These are phyloP conservation scores for Aureobasidium sp. DNA, from an alignment of 2,329 filamentous ascomycete species.

Conservation along the genomic window DNA sequence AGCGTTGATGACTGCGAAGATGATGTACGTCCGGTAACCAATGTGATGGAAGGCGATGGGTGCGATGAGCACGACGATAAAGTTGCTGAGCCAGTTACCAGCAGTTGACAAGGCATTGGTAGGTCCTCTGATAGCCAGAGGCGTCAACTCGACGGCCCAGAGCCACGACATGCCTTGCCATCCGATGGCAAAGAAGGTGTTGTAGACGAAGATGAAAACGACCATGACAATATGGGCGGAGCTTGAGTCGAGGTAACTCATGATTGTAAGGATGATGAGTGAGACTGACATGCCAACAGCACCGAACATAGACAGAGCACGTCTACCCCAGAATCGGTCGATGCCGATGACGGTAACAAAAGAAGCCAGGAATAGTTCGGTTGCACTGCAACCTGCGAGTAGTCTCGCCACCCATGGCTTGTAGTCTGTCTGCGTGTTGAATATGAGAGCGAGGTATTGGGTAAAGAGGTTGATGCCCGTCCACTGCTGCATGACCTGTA, in stretches of 20 bases:
- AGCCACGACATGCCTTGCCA: slow-evolving; percentile 58
- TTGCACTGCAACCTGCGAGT: slow-evolving; percentile 28
- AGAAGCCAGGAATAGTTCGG: slow-evolving; percentile 47
- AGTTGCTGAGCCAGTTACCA: slow-evolving; percentile 56
- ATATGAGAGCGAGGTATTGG: slow-evolving; percentile 39
- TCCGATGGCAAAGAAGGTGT: slow-evolving; percentile 53
- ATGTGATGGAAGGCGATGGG: slow-evolving; percentile 23
- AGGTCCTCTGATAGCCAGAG: slow-evolving; percentile 51
- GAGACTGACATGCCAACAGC: slow-evolving; percentile 39
- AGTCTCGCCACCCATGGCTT: slow-evolving; percentile 26
- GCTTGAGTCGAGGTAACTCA: slow-evolving; percentile 43
- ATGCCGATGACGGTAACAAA: slow-evolving; percentile 42
- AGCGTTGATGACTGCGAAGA: slow-evolving; percentile 32
- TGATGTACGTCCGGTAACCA: slow-evolving; percentile 31
- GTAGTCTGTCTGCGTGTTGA: slow-evolving; percentile 31
- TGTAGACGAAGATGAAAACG: slow-evolving; percentile 59
- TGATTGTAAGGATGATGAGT: slow-evolving; percentile 31
- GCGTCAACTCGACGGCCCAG: slow-evolving; percentile 56
- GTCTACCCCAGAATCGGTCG: slow-evolving; percentile 29
- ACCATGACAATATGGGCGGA: slow-evolving; percentile 55
- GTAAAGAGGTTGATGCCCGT: slow-evolving; percentile 33
- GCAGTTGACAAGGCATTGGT: slow-evolving; percentile 59
- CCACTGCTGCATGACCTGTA: slow-evolving; percentile 41
- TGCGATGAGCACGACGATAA: slow-evolving; percentile 28
- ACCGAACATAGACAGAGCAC: slow-evolving; percentile 30